Conservation (phyloP, 2,329 filamentous ascomycete species). For the Neopestalotiopsis sp. region DNA sequence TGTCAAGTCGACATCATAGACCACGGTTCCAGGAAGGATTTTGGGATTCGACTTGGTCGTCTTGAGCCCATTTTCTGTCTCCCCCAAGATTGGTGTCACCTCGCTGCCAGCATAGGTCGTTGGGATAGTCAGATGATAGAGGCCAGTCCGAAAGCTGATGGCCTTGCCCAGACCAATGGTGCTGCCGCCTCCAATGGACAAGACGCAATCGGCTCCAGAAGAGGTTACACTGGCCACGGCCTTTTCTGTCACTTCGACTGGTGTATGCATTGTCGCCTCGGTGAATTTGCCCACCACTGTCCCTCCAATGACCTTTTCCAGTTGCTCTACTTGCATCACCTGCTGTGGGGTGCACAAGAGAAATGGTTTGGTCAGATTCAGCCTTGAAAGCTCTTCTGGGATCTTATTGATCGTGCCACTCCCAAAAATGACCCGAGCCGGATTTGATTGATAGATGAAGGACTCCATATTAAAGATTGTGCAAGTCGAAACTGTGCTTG, state of each 20-base stretch:
- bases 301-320: conserved; percentile 22
- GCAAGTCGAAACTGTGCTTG: neutral
- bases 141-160: conserved; percentile 56
- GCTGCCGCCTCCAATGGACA: conserved; percentile 67
- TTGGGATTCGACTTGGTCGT: conserved; percentile 61
- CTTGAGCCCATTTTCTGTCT: conserved; percentile 63
- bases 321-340: conserved; percentile 43
- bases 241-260: conserved; percentile 44
- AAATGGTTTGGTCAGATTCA: conserved; percentile 54
- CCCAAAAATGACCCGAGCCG: conserved; percentile 60
- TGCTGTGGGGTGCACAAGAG: conserved; percentile 63
- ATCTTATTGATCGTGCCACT: conserved; percentile 56
- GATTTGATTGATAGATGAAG: conserved; percentile 61
- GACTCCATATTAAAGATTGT: conserved; percentile 45
- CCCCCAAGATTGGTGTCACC: conserved; percentile 69
- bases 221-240: conserved; percentile 53
- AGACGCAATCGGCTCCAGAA: conserved; percentile 55
- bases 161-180: conserved; percentile 68
- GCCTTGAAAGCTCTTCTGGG: conserved; percentile 46
- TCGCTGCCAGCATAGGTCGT: conserved; percentile 67
- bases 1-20: conserved; percentile 69
- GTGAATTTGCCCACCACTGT: conserved; percentile 44
- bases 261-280: conserved; percentile 68
- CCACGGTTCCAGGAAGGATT: conserved; percentile 64
- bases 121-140: conserved; percentile 62